Evolutionary conservation across 108 stramenopile species (phyloP).

Genomic region (Fistulifera solaris): DNA sequence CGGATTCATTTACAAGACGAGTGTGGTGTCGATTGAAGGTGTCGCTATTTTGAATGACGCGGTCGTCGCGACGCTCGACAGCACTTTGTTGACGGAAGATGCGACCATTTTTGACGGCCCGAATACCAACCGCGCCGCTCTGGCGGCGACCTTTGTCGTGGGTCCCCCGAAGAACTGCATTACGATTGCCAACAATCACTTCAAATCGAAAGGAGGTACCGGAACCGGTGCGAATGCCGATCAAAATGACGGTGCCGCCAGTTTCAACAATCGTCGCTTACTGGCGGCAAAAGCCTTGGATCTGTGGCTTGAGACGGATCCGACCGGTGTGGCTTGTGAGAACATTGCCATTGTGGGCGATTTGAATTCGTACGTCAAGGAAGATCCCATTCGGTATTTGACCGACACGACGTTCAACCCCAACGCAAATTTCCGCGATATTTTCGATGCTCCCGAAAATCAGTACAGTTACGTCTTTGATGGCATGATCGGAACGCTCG

Average conservation of each 20-base stretch:
- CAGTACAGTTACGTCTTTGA: constrained; percentile 27
- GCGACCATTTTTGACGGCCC: constrained; percentile 3
- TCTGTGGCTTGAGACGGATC: constrained; percentile 21
- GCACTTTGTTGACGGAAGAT: not conserved
- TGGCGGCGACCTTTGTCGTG: constrained; percentile 1
- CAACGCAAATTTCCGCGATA: constrained; percentile 11
- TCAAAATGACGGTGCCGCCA: constrained; percentile 20
- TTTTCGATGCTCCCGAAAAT: constrained; percentile 7
- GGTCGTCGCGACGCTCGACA: not conserved
- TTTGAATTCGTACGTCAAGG: constrained; percentile 27
- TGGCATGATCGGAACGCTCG: constrained; percentile 30
- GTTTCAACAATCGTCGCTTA: constrained; percentile 17
- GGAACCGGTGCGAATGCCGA: constrained; percentile 16
- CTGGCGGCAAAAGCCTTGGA: constrained; percentile 15
- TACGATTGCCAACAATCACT: constrained; percentile 26
- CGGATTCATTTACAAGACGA: constrained; percentile 19
- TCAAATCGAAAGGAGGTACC: constrained; percentile 31
- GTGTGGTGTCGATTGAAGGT: constrained; percentile 5
- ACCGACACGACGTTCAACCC: not conserved
- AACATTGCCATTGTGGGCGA: constrained; percentile 21
- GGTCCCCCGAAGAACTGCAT: constrained; percentile 3
- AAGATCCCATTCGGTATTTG: constrained; percentile 20
- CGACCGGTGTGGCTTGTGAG: constrained; percentile 13
- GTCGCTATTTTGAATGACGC: constrained; percentile 8
- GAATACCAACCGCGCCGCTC: not conserved